phyloP scores from a whole-genome alignment of 1,284 basidiomycete genomes.

The Waitea zeae region DNA sequence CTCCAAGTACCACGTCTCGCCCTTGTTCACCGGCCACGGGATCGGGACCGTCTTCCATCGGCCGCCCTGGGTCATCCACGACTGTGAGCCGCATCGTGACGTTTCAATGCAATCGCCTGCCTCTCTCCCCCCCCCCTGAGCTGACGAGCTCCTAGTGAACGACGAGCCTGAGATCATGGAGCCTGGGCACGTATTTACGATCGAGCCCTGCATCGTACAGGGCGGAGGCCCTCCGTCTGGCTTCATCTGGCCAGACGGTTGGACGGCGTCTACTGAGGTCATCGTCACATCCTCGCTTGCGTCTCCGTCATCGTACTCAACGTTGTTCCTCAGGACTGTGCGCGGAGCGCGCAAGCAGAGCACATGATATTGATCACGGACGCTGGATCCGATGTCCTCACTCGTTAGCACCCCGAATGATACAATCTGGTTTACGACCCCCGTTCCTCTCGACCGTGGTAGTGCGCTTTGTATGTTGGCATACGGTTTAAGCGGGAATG shows the following conservation, averaged over 20 bases:
- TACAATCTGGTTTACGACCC: too few species aligned
- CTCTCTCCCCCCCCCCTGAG: not conserved
- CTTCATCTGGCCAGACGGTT: conserved; percentile 76
- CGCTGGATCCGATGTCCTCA: conserved; percentile 47
- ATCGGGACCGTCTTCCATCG: conserved; percentile 77
- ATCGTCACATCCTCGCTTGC: not conserved
- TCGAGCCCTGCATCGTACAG: conserved; percentile 73
- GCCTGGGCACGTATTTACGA: conserved; percentile 79
- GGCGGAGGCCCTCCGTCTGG: conserved; percentile 45
- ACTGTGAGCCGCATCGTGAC: conserved; percentile 20
- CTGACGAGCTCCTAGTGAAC: conserved; percentile 50
- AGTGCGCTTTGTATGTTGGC: too few species aligned
- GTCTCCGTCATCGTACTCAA: conserved; percentile 1
- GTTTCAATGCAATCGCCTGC: not conserved
- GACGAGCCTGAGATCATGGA: conserved; percentile 64
- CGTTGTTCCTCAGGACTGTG: conserved; percentile 42
- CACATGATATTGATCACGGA: conserved; percentile 79
- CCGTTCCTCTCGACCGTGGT: too few species aligned
- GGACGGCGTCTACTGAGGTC: conserved; percentile 28
- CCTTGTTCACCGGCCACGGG: conserved; percentile 72
- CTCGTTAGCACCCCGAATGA: too few species aligned
- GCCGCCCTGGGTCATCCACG: conserved; percentile 73
- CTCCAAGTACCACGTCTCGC: conserved; percentile 44
- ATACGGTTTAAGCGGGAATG: too few species aligned
- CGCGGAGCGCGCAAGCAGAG: conserved; percentile 72